These are phyloP conservation scores for Orbilia blumenaviensis DNA, from an alignment of 2,329 filamentous ascomycete genomes.

Conservation along the genomic window DNA sequence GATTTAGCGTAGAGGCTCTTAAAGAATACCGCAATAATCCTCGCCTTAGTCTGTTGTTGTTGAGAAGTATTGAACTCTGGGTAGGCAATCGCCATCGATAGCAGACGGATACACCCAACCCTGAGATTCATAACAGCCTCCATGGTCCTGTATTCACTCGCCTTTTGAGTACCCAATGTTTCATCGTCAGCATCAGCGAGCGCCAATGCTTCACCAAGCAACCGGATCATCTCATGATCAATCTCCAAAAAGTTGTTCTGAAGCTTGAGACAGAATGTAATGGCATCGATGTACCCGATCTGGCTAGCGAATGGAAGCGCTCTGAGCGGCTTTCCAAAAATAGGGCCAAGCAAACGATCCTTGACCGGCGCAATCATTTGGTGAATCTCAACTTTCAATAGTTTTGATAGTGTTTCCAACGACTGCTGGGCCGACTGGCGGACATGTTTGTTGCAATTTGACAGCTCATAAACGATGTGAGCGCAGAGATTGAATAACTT, in stretches of 20 bases:
- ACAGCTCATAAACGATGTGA: conserved; percentile 85
- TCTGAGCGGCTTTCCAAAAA: conserved; percentile 92
- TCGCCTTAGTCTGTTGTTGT: conserved; percentile 67
- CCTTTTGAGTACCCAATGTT: conserved; percentile 82
- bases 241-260: conserved; percentile 90
- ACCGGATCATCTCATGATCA: conserved; percentile 86
- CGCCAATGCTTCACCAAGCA: conserved; percentile 92
- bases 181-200: conserved; percentile 95
- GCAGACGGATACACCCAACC: conserved; percentile 89
- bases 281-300: conserved; percentile 97
- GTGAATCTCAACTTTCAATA: conserved; percentile 79
- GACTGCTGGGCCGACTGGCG: conserved; percentile 84
- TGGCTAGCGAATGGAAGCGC: conserved; percentile 93
- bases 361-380: conserved; percentile 90
- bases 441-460: conserved; percentile 95
- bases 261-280: conserved; percentile 91
- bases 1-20: conserved; percentile 95
- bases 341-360: conserved; percentile 85
- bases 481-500: conserved; percentile 80
- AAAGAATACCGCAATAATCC: conserved; percentile 95
- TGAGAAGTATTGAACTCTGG: conserved; percentile 77
- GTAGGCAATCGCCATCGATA: conserved; percentile 92
- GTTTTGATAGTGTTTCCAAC: conserved; percentile 81
- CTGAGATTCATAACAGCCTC: conserved; percentile 90
- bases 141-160: conserved; percentile 91